Base-by-base conservation (phyloP, 2,329 filamentous ascomycete genomes). In the Sarocladiaceae sp. region DNA sequence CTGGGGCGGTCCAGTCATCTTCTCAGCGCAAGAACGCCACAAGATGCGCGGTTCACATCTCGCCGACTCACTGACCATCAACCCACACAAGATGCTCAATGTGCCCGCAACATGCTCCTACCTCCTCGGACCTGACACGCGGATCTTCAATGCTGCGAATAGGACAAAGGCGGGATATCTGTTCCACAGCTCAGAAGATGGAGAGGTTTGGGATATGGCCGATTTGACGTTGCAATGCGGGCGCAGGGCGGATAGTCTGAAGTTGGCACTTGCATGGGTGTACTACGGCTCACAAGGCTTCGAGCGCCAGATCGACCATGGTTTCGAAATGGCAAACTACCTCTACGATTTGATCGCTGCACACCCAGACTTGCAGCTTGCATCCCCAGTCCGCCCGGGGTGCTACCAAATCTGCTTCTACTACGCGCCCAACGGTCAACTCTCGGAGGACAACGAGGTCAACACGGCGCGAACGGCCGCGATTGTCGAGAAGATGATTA, bases 371-470 rank as follows among this genome's bases (percentile, higher is more conserved):
- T 87, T 97, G 59, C 71, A 80, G 17, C 75, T 96, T 15, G 81
- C 96, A 3, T 88, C 84, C 11, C 77, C 82, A 52, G 86, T 88
- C 60, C 88, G 90, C 23, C 86, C 92, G 44, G 89, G 90, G 1
- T 97, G 93, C 70, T 73, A 96, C 65, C 94, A 97, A 71, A 88
- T 97, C 20, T 97, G 93, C 74, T 97, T 97, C 68, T 96, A 96
- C 67, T 91, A 88, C 62, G 83, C 86, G 0, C 82, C 82, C 0
- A 57, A 57, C 1, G 81, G 84, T 2, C 60, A 67, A 53, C 57
- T 87, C 39, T 60, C 67, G 0, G 66, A 66, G 0, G 67, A 73
- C 15, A 57, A 64, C 5, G 67, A 66, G 33, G 68, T 65, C 50
- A 83, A 82, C 60, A 80, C 78, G 28, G 61, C 64, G 36, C 66